Evolutionary conservation across 2,329 filamentous ascomycete species (phyloP).

Genomic region (Shiraia bambusicola): DNA sequence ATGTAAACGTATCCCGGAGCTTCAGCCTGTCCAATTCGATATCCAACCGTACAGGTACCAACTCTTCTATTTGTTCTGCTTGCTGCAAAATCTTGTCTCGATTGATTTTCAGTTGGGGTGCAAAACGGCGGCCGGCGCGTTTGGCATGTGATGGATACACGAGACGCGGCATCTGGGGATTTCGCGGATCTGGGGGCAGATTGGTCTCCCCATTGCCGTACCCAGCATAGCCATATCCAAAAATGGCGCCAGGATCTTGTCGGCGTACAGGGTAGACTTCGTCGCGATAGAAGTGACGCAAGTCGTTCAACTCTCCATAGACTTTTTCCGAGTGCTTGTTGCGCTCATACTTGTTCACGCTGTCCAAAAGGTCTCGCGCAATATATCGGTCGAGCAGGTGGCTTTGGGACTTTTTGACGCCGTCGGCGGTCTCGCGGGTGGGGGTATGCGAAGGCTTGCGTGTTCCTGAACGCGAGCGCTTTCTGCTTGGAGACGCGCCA

Average conservation of each 20-base stretch:
- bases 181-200: slow-evolving; percentile 52
- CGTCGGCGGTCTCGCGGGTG: slow-evolving; percentile 41
- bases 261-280: slow-evolving; percentile 61
- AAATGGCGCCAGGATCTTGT: slow-evolving; percentile 60
- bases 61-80: slow-evolving; percentile 85
- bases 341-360: slow-evolving; percentile 55
- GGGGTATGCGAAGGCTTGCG: slow-evolving; percentile 49
- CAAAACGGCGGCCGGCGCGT: slow-evolving; percentile 74
- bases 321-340: slow-evolving; percentile 58
- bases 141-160: slow-evolving; percentile 78
- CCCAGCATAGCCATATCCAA: slow-evolving; percentile 76
- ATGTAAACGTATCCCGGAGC: slow-evolving; percentile 95
- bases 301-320: slow-evolving; percentile 57
- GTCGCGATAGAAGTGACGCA: slow-evolving; percentile 32
- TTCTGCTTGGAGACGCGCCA: slow-evolving; percentile 54
- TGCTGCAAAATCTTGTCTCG: slow-evolving; percentile 82
- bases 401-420: slow-evolving; percentile 38
- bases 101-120: slow-evolving; percentile 71
- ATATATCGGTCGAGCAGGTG: slow-evolving; percentile 65
- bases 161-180: slow-evolving; percentile 54
- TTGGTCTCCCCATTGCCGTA: slow-evolving; percentile 87
- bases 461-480: slow-evolving; percentile 62
- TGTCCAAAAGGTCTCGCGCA: slow-evolving; percentile 62
- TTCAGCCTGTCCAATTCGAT: slow-evolving; percentile 96
- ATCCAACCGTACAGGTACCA: slow-evolving; percentile 88